These are phyloP conservation scores for Apiospora pterosperma DNA, from an alignment of 2,329 filamentous ascomycete genomes.

Conservation along the genomic window DNA sequence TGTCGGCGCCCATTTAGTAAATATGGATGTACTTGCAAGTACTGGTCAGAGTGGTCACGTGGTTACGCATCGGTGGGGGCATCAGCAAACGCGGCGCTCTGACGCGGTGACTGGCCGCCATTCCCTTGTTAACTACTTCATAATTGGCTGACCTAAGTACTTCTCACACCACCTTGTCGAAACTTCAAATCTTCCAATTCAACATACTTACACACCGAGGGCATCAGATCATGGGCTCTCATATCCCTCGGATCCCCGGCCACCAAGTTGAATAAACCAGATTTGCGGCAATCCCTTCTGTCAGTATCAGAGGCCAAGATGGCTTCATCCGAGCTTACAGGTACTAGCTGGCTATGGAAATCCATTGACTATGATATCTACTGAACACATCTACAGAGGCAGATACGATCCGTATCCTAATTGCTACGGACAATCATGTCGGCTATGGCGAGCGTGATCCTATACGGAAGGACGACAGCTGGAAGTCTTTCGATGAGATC, in stretches of 20 bases:
- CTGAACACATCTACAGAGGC: conserved; percentile 34
- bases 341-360: background rate
- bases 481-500: conserved; percentile 93
- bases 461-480: conserved; percentile 94
- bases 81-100: background rate
- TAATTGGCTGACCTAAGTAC: no score
- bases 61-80: background rate
- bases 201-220: no score
- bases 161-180: background rate
- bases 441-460: conserved; percentile 92
- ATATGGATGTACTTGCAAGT: background rate
- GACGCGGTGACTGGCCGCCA: background rate
- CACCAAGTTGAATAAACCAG: background rate
- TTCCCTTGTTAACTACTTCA: background rate
- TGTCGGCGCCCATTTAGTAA: background rate
- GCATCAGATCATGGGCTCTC: background rate
- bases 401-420: conserved; percentile 90
- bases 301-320: background rate
- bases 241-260: background rate
- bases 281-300: background rate
- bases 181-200: background rate
- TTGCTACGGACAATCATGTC: conserved; percentile 97
- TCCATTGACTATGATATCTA: background rate
- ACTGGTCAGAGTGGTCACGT: background rate
- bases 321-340: background rate